Percentiles rank a stretch among this genome's conserved stretches.
phyloP scores from a whole-genome alignment of 306 rosid genomes.

The Pyrus betulifolia region DNA sequence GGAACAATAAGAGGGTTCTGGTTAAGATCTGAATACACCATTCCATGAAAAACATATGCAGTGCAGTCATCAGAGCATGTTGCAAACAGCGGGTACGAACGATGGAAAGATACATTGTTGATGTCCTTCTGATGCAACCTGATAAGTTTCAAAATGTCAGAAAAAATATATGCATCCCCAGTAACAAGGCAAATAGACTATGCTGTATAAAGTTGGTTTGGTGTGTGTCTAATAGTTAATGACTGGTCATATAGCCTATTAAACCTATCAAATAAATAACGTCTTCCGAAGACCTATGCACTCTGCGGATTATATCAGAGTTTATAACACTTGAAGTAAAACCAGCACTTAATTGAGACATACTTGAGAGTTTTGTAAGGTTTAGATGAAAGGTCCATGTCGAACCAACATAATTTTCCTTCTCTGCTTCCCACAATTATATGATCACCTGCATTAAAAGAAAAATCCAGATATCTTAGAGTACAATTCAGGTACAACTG shows the following conservation, averaged over 20 bases:
- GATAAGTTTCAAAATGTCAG: slow-evolving; percentile 17
- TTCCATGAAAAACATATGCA: slow-evolving; percentile 86
- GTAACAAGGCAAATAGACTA: not conserved
- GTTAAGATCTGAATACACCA: slow-evolving; percentile 88
- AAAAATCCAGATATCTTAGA: not conserved
- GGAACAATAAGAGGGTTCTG: slow-evolving; percentile 90
- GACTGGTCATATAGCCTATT: not conserved
- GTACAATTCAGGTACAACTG: not conserved
- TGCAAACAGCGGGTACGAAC: slow-evolving; percentile 74
- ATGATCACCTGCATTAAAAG: slow-evolving; percentile 71
- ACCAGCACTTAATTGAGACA: slow-evolving; percentile 1
- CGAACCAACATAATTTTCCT: slow-evolving; percentile 96
- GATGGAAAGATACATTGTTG: slow-evolving; percentile 70
- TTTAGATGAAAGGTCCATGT: slow-evolving; percentile 90
- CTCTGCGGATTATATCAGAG: not conserved
- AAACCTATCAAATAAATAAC: not conserved
- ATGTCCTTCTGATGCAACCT: slow-evolving; percentile 94
- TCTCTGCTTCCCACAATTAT: slow-evolving; percentile 93
- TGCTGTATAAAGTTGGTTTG: not conserved
- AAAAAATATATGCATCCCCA: not conserved
- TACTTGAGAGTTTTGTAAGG: slow-evolving; percentile 71
- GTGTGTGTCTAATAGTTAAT: not conserved
- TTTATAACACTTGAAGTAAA: not conserved
- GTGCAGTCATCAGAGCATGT: slow-evolving; percentile 87
- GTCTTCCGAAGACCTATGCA: not conserved